A percentile compares a stretch with the other conserved stretches of the same genome.
Evolutionary conservation across 495 filamentous ascomycete species (phyloP).

Genomic region (Trichoderma orchidacearum): DNA sequence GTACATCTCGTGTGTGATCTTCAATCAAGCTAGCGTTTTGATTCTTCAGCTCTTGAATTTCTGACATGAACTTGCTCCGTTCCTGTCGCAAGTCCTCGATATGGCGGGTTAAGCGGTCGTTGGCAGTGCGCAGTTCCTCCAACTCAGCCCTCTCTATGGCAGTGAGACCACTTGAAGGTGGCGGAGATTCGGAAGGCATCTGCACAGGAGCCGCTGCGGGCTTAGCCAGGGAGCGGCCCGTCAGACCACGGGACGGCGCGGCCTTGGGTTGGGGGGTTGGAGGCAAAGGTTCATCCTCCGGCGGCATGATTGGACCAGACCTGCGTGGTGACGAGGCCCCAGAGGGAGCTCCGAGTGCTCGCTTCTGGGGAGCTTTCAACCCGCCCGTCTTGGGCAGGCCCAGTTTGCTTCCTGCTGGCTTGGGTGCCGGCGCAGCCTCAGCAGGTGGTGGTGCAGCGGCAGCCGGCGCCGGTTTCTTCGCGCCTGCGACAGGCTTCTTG

Average conservation of each 20-base stretch:
- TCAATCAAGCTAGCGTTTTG: slow-evolving; percentile 95
- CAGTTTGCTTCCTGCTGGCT: slow-evolving; percentile 30
- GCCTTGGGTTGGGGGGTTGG: slow-evolving; percentile 48
- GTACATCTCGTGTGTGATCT: slow-evolving; percentile 87
- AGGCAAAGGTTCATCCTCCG: slow-evolving; percentile 45
- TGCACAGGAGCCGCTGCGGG: slow-evolving; percentile 24
- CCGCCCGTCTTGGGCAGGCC: slow-evolving; percentile 58
- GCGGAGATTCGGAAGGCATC: slow-evolving; percentile 28
- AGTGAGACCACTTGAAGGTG: slow-evolving; percentile 44
- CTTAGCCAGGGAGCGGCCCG: slow-evolving; percentile 77
- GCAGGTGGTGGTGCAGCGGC: slow-evolving; percentile 33
- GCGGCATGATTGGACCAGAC: slow-evolving; percentile 33
- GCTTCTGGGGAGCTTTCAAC: slow-evolving; percentile 56
- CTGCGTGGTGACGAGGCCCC: slow-evolving; percentile 51
- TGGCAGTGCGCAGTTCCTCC: slow-evolving; percentile 72
- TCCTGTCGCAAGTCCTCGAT: slow-evolving; percentile 67
- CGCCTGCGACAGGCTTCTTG: slow-evolving; percentile 18
- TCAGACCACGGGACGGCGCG: slow-evolving; percentile 61
- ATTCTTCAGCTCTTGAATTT: slow-evolving; percentile 80
- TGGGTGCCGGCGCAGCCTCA: slow-evolving; percentile 41
- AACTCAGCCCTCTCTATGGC: slow-evolving; percentile 76
- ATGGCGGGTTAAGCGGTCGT: slow-evolving; percentile 57
- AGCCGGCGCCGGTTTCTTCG: slow-evolving; percentile 24
- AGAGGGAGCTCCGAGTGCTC: slow-evolving; percentile 34
- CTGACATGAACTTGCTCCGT: slow-evolving; percentile 55